A percentile compares a stretch with the other conserved stretches of the same genome.
Evolutionary conservation across 805 yeast species (phyloP).

Genomic region (Wickerhamiella siamensis): DNA sequence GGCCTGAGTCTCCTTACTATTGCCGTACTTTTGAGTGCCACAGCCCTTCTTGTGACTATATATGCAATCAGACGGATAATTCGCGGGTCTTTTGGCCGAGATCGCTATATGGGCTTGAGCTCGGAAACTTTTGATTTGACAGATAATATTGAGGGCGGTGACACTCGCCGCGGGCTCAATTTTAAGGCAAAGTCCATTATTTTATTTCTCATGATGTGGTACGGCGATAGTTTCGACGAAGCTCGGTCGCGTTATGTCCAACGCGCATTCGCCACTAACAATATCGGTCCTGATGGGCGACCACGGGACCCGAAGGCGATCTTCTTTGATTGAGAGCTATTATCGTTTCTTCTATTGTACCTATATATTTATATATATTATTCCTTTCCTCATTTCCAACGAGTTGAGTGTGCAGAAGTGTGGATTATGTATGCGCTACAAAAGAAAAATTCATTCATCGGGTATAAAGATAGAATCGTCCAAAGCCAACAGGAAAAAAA

Average conservation of each 20-base stretch:
- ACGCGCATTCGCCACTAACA: conserved; percentile 33
- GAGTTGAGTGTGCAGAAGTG: neutral
- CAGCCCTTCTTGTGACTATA: neutral
- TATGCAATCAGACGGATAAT: neutral
- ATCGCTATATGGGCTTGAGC: conserved; percentile 32
- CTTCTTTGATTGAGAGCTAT: conserved; percentile 8
- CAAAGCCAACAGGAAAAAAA: no score
- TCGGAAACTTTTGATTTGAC: conserved; percentile 45
- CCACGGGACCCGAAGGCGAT: conserved; percentile 57
- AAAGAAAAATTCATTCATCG: no score
- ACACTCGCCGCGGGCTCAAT: conserved; percentile 49
- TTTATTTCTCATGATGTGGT: conserved; percentile 37
- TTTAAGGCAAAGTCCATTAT: conserved; percentile 39
- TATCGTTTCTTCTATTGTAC: no score
- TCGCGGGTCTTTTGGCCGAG: conserved; percentile 10
- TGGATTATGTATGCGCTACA: neutral
- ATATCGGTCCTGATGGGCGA: conserved; percentile 49
- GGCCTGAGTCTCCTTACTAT: neutral
- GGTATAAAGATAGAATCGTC: no score
- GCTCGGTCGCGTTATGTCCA: conserved; percentile 46
- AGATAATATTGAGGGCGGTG: conserved; percentile 34
- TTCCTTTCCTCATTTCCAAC: neutral
- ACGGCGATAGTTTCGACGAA: conserved; percentile 45
- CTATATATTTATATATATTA: neutral
- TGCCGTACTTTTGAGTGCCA: neutral